Evolutionary conservation across 1,284 basidiomycete genomes (phyloP), one percentile per base, ranked within the genome.

Genomic region (Porogramme epimiltina): DNA sequence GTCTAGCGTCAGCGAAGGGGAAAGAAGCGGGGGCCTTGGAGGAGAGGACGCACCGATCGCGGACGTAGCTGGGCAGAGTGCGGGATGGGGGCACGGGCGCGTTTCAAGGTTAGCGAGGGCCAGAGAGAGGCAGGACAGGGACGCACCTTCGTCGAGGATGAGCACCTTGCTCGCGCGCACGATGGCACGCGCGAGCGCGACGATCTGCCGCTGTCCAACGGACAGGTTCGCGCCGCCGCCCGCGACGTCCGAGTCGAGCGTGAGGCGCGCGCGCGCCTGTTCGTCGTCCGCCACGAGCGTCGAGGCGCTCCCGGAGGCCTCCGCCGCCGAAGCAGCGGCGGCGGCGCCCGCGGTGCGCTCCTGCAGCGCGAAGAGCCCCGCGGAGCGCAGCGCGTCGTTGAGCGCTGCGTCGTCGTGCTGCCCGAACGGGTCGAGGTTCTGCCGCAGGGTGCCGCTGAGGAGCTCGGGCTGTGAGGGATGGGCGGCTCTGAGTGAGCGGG

Each of bases 391-490:
- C 10, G 69, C 68, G 42, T 64, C 62, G 42, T 70, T 65, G 16
- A 71, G 59, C 1, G 61, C 60, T 2, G 73, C 73, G 59, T 84
- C 82, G 46, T 82, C 79, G 60, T 77, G 72, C 56, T 78, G 72
- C 16, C 69, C 73, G 61, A 82, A 82, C 0, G 82, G 81, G 50
- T 74, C 72, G n/a, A 74, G 56, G 45, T 74, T 73, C 39, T 67
- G 62, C 5, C 71, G 65, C 2, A 73, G 54, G 13, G 67, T 69
- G 0, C 71, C 71, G 39, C 65, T 65, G 28, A 74, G 55, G 8
- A 74, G 61, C 45, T 73, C 70, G 2, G 81, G 79, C 63, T 82
- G n/a, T n/a, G n/a, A n/a, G n/a, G n/a, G n/a, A n/a, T n/a, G n/a
- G n/a, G n/a, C n/a, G 72, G 15, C 22, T n/a, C n/a, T n/a, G n/a